These are phyloP conservation scores for Tricharina praecox DNA, from an alignment of 495 filamentous ascomycete genomes.

Conservation along the genomic window DNA sequence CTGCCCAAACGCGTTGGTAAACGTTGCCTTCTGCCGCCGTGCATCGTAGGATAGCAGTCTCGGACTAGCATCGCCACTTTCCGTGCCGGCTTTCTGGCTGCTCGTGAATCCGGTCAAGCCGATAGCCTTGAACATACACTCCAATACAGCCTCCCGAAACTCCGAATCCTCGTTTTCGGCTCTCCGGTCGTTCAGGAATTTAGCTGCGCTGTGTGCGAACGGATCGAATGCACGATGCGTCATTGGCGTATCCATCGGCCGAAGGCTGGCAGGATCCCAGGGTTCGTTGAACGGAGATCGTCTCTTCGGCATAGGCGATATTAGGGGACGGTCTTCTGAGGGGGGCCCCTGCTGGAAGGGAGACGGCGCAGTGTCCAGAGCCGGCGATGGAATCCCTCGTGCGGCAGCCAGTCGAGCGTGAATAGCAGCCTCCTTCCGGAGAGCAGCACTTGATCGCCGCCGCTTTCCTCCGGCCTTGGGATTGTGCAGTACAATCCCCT, in stretches of 20 bases:
- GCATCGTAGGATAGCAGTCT: constrained; percentile 72
- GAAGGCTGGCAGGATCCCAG: constrained; percentile 5
- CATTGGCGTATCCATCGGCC: constrained; percentile 11
- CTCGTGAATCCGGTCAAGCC: constrained; percentile 52
- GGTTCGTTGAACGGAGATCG: constrained; percentile 11
- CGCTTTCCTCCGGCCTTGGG: constrained; percentile 39
- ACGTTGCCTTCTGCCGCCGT: constrained; percentile 65
- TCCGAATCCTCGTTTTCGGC: constrained; percentile 55
- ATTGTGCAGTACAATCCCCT: constrained; percentile 93
- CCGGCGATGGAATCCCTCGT: constrained; percentile 22
- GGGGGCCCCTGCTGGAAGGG: constrained; percentile 8
- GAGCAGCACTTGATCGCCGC: constrained; percentile 51
- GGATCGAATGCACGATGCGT: constrained; percentile 26
- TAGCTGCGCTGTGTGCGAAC: constrained; percentile 21
- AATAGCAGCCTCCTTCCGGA: constrained; percentile 67
- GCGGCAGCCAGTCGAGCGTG: constrained; percentile 35
- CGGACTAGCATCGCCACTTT: constrained; percentile 71
- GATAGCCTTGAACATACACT: constrained; percentile 91
- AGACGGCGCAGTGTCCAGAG: constrained; percentile 23
- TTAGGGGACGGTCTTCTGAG: constrained; percentile 4
- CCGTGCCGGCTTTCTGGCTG: constrained; percentile 40
- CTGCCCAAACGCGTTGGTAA: constrained; percentile 83
- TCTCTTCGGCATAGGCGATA: constrained; percentile 7
- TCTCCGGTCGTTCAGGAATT: constrained; percentile 21
- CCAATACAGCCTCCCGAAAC: constrained; percentile 77